Evolutionary conservation across 2,329 filamentous ascomycete species (phyloP).

Genomic region (Beauveria sp.): DNA sequence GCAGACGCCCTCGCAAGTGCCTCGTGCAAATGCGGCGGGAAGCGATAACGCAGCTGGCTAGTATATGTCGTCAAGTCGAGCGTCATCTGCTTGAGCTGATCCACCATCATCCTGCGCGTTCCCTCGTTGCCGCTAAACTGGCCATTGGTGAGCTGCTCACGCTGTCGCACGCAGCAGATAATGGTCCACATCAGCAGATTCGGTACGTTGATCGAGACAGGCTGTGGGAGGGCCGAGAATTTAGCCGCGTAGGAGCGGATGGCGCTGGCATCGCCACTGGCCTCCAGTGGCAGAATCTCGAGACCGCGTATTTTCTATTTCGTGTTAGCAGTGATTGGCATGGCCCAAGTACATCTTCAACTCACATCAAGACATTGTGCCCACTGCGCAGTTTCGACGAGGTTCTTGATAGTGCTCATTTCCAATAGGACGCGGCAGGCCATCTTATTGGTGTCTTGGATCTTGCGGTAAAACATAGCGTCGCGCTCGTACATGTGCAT

Average conservation of each 20-base stretch:
- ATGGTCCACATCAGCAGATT: constrained; percentile 93
- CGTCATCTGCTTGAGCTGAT: constrained; percentile 69
- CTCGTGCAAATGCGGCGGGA: constrained; percentile 83
- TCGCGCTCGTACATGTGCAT: constrained; percentile 56
- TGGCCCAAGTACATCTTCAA: neutral
- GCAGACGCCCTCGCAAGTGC: constrained; percentile 74
- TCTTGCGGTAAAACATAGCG: constrained; percentile 52
- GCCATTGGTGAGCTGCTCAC: constrained; percentile 60
- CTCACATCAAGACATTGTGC: constrained; percentile 52
- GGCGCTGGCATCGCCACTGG: constrained; percentile 63
- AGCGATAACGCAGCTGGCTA: constrained; percentile 82
- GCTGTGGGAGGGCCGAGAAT: constrained; percentile 70
- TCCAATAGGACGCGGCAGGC: constrained; percentile 50
- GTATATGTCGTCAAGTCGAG: constrained; percentile 92
- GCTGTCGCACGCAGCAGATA: constrained; percentile 72
- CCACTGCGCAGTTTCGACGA: constrained; percentile 49
- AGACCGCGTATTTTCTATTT: constrained; percentile 62
- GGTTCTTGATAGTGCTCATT: constrained; percentile 53
- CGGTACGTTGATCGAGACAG: constrained; percentile 82
- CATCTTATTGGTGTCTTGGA: constrained; percentile 48
- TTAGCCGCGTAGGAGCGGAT: constrained; percentile 76
- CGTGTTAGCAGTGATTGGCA: constrained; percentile 15
- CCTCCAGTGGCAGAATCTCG: constrained; percentile 72
- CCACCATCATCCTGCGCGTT: constrained; percentile 55
- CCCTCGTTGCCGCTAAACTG: constrained; percentile 69